Evolutionary conservation across 495 filamentous ascomycete species (phyloP).

Genomic region (Penicillium fimorum): DNA sequence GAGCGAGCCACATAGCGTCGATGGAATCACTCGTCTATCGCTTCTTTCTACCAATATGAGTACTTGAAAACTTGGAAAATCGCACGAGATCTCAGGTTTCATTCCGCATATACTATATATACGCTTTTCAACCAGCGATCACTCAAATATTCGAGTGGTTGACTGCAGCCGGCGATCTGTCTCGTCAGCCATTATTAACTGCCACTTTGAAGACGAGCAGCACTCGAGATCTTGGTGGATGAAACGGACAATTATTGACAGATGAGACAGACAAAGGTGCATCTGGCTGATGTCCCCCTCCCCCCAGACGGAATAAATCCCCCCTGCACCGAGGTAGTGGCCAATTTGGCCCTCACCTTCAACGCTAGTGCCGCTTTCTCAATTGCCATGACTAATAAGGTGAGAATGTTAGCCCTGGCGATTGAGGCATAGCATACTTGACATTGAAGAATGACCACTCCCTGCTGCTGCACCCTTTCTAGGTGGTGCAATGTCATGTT

Average conservation of each 20-base stretch:
- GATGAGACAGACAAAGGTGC: neutral
- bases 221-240: constrained; percentile 10
- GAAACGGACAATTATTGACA: constrained; percentile 27
- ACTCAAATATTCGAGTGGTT: constrained; percentile 21
- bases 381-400: constrained; percentile 3
- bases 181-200: constrained; percentile 39
- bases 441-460: constrained; percentile 3
- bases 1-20: neutral
- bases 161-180: constrained; percentile 37
- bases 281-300: neutral
- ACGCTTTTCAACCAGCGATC: neutral
- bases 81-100: neutral
- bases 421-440: neutral
- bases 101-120: neutral
- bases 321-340: constrained; percentile 1
- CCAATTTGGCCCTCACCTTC: neutral
- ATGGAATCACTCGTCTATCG: neutral
- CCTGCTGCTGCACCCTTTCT: constrained; percentile 7
- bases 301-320: neutral
- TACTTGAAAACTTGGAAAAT: neutral
- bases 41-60: neutral
- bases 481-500: neutral
- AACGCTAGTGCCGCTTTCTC: constrained; percentile 1
- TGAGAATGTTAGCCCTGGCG: neutral
- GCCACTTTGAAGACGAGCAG: constrained; percentile 24